Evolutionary conservation across 176 grass and related monocot species (phyloP), one percentile per base, ranked within the genome.

Genomic region (Carex myosuroides): DNA sequence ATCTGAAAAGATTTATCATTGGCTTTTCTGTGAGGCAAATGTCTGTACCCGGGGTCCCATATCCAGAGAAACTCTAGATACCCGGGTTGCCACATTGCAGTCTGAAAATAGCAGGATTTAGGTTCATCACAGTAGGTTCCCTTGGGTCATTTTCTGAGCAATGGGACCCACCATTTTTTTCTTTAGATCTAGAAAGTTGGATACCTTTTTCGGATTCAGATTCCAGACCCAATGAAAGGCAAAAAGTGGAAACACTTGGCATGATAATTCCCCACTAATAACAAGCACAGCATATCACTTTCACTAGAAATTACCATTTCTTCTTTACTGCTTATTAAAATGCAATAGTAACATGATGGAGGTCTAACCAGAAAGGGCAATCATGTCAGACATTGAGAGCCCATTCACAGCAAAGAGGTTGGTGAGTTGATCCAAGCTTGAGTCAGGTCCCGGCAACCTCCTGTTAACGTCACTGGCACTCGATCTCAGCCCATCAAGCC

Each of bases 401-500:
- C 89, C 92, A 72, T 98, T 98, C 9, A 58, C 74, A 85, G 92
- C 90, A 85, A 98, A 98, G 7, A 98, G 0, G 13, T 83, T 41
- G 33, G 86, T 91, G 2, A 98, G 91, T 87, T 98, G 92, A 84
- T 94, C 84, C 58, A 98, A 65, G 81, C 86, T 65, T 81, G 87
- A 86, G 24, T 81, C 85, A 75, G 95, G 91, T 77, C 89, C 90
- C 53, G 92, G 95, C 84, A 98, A 85, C 48, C 71, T 98, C 67
- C 95, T 92, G 53, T 89, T 83, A 3, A 93, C 91, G 50, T 84
- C 87, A 48, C 46, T 88, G 33, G 92, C 80, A 63, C 86, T 86
- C n/a, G 95, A 98, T 37, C 88, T 89, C 84, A 98, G 89, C 75
- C 95, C 95, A 37, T 98, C 91, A 87, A 94, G 29, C 80, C 95